phyloP scores from a whole-genome alignment of 352 stramenopile species.

The Pythium diclinum region DNA sequence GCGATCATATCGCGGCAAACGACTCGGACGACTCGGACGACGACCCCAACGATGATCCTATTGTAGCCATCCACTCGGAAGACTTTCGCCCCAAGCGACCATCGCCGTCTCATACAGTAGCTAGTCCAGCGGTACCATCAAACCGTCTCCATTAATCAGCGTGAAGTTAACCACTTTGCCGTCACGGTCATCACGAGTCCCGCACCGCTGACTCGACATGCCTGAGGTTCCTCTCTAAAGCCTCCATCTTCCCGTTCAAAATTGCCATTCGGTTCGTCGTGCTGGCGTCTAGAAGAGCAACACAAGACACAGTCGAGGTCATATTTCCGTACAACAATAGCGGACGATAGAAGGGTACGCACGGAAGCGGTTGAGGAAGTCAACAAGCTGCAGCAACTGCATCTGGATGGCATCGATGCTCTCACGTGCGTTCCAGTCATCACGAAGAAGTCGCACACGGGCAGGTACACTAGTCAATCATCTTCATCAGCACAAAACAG shows the following conservation, averaged over 20 bases:
- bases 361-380: slow-evolving; percentile 67
- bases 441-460: slow-evolving; percentile 33
- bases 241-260: slow-evolving; percentile 43
- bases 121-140: neutral
- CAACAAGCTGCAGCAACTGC: slow-evolving; percentile 52
- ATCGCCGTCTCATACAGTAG: neutral
- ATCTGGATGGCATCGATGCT: slow-evolving; percentile 47
- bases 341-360: slow-evolving; percentile 7
- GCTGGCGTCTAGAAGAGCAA: slow-evolving; percentile 35
- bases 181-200: neutral
- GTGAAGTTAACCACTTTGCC: neutral
- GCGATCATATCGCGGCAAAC: neutral
- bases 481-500: neutral
- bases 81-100: slow-evolving; percentile 13
- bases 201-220: slow-evolving; percentile 17
- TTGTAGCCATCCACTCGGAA: slow-evolving; percentile 10
- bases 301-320: neutral
- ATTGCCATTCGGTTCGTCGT: slow-evolving; percentile 36
- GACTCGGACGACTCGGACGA: slow-evolving; percentile 15
- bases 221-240: slow-evolving; percentile 45
- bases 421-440: slow-evolving; percentile 54
- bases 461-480: slow-evolving; percentile 1
- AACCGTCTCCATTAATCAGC: neutral
- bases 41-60: neutral
- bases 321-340: neutral